A percentile compares a stretch with the other conserved stretches of the same genome.
phyloP scores from a whole-genome alignment of 345 rosid species.

The Lepidium africanum region DNA sequence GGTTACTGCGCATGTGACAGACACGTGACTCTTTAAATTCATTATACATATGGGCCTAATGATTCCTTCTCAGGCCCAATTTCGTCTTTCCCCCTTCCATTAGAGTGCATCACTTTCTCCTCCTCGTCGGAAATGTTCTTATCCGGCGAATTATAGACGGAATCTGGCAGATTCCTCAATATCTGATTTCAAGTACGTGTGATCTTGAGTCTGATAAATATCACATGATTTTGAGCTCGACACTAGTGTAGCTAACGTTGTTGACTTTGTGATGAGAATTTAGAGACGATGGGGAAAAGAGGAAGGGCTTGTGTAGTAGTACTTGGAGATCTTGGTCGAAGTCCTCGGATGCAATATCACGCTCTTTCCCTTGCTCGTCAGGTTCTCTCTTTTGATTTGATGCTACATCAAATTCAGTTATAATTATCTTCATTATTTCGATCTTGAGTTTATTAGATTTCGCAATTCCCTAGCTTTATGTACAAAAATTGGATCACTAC shows the following conservation, averaged over 20 bases:
- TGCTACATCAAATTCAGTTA: background rate
- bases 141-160: conserved; percentile 7
- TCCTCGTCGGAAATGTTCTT: conserved; percentile 6
- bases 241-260: background rate
- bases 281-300: conserved; percentile 36
- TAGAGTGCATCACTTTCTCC: background rate
- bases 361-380: conserved; percentile 91
- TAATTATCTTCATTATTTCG: background rate
- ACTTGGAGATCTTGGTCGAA: conserved; percentile 91
- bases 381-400: conserved; percentile 29
- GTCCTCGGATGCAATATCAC: conserved; percentile 98
- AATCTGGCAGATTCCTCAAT: background rate
- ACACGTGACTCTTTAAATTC: conserved; percentile 9
- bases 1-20: background rate
- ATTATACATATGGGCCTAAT: background rate
- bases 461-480: background rate
- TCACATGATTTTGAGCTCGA: background rate
- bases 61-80: background rate
- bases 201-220: background rate
- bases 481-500: background rate
- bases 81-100: background rate
- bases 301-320: conserved; percentile 95
- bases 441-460: background rate
- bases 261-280: background rate
- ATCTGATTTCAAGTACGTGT: background rate